Base-by-base conservation (phyloP, 1,284 basidiomycete species). In the Limonomyces culmigenus region DNA sequence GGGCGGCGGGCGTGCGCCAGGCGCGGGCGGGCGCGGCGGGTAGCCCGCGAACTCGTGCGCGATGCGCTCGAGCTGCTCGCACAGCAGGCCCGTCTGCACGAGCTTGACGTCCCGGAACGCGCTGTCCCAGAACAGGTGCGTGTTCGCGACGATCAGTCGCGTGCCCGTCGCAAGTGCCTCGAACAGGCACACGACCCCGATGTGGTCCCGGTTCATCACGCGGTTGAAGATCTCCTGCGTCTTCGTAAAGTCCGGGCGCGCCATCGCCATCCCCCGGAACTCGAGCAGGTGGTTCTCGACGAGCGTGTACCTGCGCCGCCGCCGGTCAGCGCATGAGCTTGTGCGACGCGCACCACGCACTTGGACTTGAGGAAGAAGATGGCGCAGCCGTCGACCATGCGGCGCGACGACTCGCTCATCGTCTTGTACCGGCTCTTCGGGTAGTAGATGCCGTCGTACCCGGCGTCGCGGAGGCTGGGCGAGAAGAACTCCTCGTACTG, bases 181-280 rank as follows among this genome's bases (percentile, higher is more conserved):
- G 48, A 98, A 67, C 32, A 89, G 67, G 43, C 79, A 79, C 34
- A 93, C 67, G 42, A 92, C 75, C 27, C 88, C 91, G 45, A 98
- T 88, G 52, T 97, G 80, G 58, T 97, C 95, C 54, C 92, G 89
- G 43, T 84, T 85, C 52, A 96, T 75, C 40, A 98, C 89, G 36
- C 95, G 86, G 53, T 97, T 97, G 70, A 97, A 98, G 89, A 98
- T 93, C 60, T 97, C 93, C 51, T 98, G 91, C 3, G 92, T 95
- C 65, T 91, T 93, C 60, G 93, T 91, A 62, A 97, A 93, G 53
- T 98, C 93, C 31, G 80, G 72, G 35, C 89, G 78, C 50, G 89
- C 83, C 67, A 97, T 84, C 5, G 92, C 92, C 41, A 92, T 70
- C 39, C 87, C 74, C 55, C 83, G 88, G 62, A 93, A 99, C 55